phyloP scores from a whole-genome alignment of 805 yeast genomes.

The Yamadazyma paraphyllophila region DNA sequence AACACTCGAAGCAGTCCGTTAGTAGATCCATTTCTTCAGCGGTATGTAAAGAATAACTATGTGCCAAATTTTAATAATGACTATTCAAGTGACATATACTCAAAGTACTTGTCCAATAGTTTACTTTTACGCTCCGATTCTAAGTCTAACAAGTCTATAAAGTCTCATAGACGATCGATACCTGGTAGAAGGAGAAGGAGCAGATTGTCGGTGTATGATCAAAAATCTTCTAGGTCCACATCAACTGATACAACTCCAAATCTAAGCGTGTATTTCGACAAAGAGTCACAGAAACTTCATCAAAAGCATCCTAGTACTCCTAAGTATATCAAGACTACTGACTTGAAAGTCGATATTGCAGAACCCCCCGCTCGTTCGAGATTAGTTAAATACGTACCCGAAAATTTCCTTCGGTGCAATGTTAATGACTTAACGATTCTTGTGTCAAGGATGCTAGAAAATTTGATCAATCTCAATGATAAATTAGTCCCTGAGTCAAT shows the following conservation, averaged over 20 bases:
- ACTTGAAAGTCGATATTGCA: not conserved
- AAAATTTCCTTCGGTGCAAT: slow-evolving; percentile 61
- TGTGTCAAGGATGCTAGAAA: slow-evolving; percentile 76
- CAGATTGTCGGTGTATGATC: slow-evolving; percentile 4
- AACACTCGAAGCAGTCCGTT: not conserved
- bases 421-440: slow-evolving; percentile 67
- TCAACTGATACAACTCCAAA: slow-evolving; percentile 6
- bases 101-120: slow-evolving; percentile 7
- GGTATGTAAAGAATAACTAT: slow-evolving; percentile 10
- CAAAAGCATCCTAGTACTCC: slow-evolving; percentile 1
- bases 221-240: slow-evolving; percentile 1
- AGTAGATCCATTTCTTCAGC: slow-evolving; percentile 11
- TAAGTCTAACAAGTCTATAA: not conserved
- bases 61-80: slow-evolving; percentile 3
- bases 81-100: slow-evolving; percentile 6
- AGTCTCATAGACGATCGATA: not conserved
- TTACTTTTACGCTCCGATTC: not conserved
- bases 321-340: slow-evolving; percentile 6
- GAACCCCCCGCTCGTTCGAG: not conserved
- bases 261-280: not conserved
- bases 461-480: slow-evolving; percentile 76
- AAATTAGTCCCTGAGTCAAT: slow-evolving; percentile 36
- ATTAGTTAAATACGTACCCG: slow-evolving; percentile 4
- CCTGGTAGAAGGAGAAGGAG: slow-evolving; percentile 2
- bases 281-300: slow-evolving; percentile 1